These are phyloP conservation scores for Zalaria obscura DNA, from an alignment of 2,329 filamentous ascomycete genomes.

Conservation along the genomic window DNA sequence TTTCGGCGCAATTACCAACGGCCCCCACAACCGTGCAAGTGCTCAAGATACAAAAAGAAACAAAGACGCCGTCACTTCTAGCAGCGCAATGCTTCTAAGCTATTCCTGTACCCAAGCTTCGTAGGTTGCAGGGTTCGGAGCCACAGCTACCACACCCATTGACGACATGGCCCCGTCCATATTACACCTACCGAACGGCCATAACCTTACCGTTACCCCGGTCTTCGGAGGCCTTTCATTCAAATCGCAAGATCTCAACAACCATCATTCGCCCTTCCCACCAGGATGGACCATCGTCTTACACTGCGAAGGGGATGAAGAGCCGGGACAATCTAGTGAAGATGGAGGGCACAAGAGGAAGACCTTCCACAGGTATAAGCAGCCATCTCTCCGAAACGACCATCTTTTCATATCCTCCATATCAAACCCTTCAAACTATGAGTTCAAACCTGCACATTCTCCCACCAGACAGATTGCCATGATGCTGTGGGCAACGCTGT, in stretches of 20 bases:
- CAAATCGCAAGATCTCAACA: slow-evolving; percentile 63
- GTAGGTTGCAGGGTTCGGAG: too few species aligned
- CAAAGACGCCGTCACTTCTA: too few species aligned
- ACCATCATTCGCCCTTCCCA: slow-evolving; percentile 58
- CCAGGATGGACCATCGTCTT: slow-evolving; percentile 84
- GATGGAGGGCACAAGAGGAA: too few species aligned
- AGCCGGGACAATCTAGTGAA: slow-evolving; percentile 2
- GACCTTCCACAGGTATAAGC: slow-evolving; percentile 48
- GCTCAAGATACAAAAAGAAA: too few species aligned
- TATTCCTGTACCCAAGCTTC: too few species aligned
- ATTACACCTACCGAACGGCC: slow-evolving; percentile 74
- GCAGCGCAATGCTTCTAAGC: too few species aligned
- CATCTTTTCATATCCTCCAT: slow-evolving; percentile 85
- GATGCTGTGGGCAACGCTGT: slow-evolving; percentile 90
- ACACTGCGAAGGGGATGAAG: slow-evolving; percentile 47
- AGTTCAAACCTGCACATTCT: slow-evolving; percentile 64
- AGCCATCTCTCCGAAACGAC: slow-evolving; percentile 65
- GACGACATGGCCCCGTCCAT: slow-evolving; percentile 27
- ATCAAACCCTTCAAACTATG: slow-evolving; percentile 69
- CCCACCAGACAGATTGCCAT: slow-evolving; percentile 83
- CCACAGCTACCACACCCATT: not conserved
- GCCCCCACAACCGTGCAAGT: too few species aligned
- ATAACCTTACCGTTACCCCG: slow-evolving; percentile 64
- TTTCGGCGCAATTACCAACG: too few species aligned
- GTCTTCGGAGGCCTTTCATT: slow-evolving; percentile 89